These are phyloP conservation scores for Chaetomiaceae sp. DNA, from an alignment of 2,329 filamentous ascomycete species.

Conservation along the genomic window DNA sequence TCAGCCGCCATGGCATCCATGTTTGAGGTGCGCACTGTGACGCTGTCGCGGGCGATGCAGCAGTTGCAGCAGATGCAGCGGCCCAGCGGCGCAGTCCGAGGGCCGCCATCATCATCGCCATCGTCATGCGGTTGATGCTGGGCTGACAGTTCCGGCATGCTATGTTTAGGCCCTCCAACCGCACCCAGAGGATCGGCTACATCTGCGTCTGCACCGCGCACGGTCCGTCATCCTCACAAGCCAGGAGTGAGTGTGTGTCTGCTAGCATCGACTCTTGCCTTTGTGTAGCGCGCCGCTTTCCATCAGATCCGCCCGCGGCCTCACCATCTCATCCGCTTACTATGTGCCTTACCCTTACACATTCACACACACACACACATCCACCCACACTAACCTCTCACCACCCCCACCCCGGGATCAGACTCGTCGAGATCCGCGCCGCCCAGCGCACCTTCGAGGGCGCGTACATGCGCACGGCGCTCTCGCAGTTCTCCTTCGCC, in stretches of 20 bases:
- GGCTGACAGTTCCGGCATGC: background rate
- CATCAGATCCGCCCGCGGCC: too few relatives aligned
- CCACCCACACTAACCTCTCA: too few relatives aligned
- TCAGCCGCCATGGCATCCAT: slow-evolving; percentile 22
- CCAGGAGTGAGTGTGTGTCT: slow-evolving; percentile 52
- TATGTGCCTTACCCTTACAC: too few relatives aligned
- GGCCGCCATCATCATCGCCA: too few relatives aligned
- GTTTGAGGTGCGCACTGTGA: slow-evolving; percentile 19
- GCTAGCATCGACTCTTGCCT: too few relatives aligned
- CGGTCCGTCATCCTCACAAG: slow-evolving; percentile 75
- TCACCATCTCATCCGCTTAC: too few relatives aligned
- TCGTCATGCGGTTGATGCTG: too few relatives aligned
- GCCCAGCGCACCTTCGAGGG: slow-evolving; percentile 96
- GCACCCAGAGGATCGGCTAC: slow-evolving; percentile 66
- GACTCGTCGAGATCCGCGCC: slow-evolving; percentile 86
- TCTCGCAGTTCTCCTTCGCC: slow-evolving; percentile 92
- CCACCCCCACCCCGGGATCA: slow-evolving; percentile 24
- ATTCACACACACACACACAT: too few relatives aligned
- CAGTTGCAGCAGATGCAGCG: background rate
- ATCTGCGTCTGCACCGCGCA: slow-evolving; percentile 74
- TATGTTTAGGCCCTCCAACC: slow-evolving; percentile 29
- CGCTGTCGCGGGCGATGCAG: background rate
- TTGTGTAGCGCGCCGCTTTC: too few relatives aligned
- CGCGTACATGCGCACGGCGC: slow-evolving; percentile 88
- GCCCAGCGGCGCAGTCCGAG: too few relatives aligned